Evolutionary conservation across 495 filamentous ascomycete genomes (phyloP), one percentile per base, ranked within the genome.

Genomic region (Hypoxylon cercidicola): DNA sequence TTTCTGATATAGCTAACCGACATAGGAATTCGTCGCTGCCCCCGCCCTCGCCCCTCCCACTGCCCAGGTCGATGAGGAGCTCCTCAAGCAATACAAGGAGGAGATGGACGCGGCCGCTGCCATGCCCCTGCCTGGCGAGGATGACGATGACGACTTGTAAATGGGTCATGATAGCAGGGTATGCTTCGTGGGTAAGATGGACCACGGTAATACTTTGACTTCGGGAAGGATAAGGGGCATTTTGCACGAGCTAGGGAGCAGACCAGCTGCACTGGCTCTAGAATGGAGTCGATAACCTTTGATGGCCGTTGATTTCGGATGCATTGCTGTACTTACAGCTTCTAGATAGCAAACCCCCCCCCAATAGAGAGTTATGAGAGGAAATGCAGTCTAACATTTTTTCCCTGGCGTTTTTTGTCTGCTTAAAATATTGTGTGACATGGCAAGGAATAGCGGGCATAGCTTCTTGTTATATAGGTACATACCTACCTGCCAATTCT

Each of bases 11-110:
- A 57, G 59, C 62, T 68, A 61, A 60, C 39, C 4, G 30, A 6
- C 60, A 6, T 71, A 97, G 93, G 96, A 99, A 80, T 98, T 99
- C 77, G 95, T 97, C 64, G 96, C 96, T 60, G 93, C 91, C 50
- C 90, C 91, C 47, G 96, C 96, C 66, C 88, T 99, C 59, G 94
- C 93, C 66, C 96, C 96, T 57, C 93, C 96, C 34, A 93, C 93
- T 76, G 93, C 93, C 62, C 79, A 85, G 65, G 91, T 99, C 79
- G 91, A 98, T 80, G 82, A 89, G 74, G 83, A 82, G 18, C 88
- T 96, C 60, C 85, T 98, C 70, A 79, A 85, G 60, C 81, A 91
- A 80, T 96, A 96, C 86, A 79, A 89, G 76, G 79, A 87, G 76
- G 95, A 99, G 85, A 96, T 99, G 91, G 77, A 85, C 53, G 88